A percentile compares a stretch with the other conserved stretches of the same genome.
These are phyloP conservation scores for Globisporangium solare DNA, from an alignment of 352 stramenopile species.

Conservation along the genomic window DNA sequence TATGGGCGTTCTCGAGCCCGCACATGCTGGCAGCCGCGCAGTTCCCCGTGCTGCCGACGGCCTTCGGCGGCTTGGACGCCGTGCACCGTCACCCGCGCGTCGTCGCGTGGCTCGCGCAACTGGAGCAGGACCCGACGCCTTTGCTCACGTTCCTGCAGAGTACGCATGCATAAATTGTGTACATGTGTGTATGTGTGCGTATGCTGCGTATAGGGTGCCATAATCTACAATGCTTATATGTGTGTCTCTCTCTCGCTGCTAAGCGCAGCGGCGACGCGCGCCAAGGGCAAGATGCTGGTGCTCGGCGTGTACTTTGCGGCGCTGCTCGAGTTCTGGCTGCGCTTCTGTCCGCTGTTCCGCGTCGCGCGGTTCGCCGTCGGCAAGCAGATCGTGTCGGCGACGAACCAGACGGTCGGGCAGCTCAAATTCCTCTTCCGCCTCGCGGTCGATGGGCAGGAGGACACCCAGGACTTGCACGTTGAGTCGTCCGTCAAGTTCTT, in stretches of 20 bases:
- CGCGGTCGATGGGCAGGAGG: not conserved
- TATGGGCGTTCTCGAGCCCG: conserved; percentile 57
- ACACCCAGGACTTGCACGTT: conserved; percentile 49
- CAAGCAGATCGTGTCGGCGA: conserved; percentile 61
- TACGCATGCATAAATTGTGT: conserved; percentile 14
- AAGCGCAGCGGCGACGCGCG: conserved; percentile 28
- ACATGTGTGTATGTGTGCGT: no score
- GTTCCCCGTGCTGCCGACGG: conserved; percentile 43
- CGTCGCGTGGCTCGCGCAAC: conserved; percentile 38
- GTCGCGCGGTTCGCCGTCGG: conserved; percentile 41
- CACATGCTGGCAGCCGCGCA: conserved; percentile 38
- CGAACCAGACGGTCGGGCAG: conserved; percentile 62
- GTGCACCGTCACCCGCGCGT: conserved; percentile 23
- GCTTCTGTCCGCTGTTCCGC: conserved; percentile 37
- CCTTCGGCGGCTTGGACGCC: conserved; percentile 20
- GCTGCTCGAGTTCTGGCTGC: conserved; percentile 67
- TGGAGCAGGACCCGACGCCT: conserved; percentile 36
- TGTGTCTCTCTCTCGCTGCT: not conserved
- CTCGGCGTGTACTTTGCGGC: conserved; percentile 70
- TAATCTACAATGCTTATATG: not conserved
- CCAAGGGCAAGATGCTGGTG: conserved; percentile 32
- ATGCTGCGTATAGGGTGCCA: not conserved
- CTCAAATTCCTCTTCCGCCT: conserved; percentile 72
- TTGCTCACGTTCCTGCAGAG: conserved; percentile 52
- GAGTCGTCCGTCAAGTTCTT: conserved; percentile 83